Conservation (phyloP, 768 basidiomycete species). For the Tephrocybe sp. region DNA sequence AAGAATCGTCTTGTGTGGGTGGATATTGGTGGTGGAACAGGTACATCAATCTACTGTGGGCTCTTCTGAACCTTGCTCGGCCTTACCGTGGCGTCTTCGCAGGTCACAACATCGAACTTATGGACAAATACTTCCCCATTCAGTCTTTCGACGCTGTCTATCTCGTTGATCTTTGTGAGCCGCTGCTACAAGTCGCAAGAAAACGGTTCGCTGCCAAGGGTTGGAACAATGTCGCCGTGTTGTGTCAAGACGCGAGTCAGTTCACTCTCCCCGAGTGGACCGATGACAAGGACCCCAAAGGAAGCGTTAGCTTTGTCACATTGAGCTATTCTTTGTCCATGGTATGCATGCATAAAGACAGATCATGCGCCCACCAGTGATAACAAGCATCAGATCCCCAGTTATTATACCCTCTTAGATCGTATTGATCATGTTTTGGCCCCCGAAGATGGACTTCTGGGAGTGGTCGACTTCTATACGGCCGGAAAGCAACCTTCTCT, state of each 20-base stretch:
- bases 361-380: background rate
- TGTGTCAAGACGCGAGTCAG: constrained; percentile 71
- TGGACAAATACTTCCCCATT: constrained; percentile 62
- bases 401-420: constrained; percentile 66
- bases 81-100: background rate
- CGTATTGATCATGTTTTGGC: constrained; percentile 64
- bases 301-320: constrained; percentile 53
- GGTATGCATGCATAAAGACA: constrained; percentile 28
- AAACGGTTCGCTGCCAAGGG: constrained; percentile 63
- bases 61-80: background rate
- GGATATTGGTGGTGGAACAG: constrained; percentile 78
- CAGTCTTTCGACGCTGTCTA: constrained; percentile 66
- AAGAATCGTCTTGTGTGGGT: constrained; percentile 66
- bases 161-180: constrained; percentile 71
- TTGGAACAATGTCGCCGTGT: constrained; percentile 71
- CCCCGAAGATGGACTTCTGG: constrained; percentile 56
- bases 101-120: constrained; percentile 65
- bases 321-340: constrained; percentile 61
- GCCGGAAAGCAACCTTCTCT: constrained; percentile 53
- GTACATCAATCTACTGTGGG: constrained; percentile 14
- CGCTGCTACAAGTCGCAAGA: constrained; percentile 70
- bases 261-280: constrained; percentile 66
- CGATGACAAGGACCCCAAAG: constrained; percentile 47
- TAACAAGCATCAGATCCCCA: constrained; percentile 45
- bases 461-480: constrained; percentile 77